Conservation (phyloP, 2,329 filamentous ascomycete genomes). For the Bimuria novae-zelandiae region DNA sequence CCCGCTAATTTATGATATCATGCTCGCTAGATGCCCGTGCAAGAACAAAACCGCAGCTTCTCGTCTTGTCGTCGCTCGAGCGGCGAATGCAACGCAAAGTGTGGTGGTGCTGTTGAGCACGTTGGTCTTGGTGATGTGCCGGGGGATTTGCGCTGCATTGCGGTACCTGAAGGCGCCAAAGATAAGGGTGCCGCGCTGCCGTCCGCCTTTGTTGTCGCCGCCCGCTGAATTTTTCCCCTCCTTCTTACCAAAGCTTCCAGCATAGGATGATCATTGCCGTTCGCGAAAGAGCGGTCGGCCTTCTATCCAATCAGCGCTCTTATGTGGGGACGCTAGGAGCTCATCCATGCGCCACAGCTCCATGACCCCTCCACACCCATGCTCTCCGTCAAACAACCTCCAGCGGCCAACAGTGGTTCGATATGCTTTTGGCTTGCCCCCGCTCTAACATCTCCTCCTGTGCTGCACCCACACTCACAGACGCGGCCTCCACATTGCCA, state of each 20-base stretch:
- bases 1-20: too few species aligned
- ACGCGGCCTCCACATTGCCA: not conserved
- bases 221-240: conserved; percentile 25
- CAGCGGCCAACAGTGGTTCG: not conserved
- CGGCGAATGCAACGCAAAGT: not conserved
- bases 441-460: conserved; percentile 1
- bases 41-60: not conserved
- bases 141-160: conserved; percentile 12
- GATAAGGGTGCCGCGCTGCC: conserved; percentile 18
- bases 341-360: conserved; percentile 24
- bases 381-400: conserved; percentile 12
- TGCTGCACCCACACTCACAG: not conserved
- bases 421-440: not conserved
- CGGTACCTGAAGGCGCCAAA: conserved; percentile 14
- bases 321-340: conserved; percentile 13
- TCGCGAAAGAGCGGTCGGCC: conserved; percentile 31
- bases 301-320: conserved; percentile 22
- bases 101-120: not conserved
- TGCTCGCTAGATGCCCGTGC: too few species aligned
- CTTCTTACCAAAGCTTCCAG: conserved; percentile 22
- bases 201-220: conserved; percentile 11
- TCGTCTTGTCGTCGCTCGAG: not conserved
- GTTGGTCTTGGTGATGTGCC: not conserved
- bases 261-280: conserved; percentile 28
- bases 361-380: conserved; percentile 18